Percentiles rank a stretch among this genome's conserved stretches.
phyloP scores from a whole-genome alignment of 2,329 filamentous ascomycete species.

The Exophiala xenobiotica region DNA sequence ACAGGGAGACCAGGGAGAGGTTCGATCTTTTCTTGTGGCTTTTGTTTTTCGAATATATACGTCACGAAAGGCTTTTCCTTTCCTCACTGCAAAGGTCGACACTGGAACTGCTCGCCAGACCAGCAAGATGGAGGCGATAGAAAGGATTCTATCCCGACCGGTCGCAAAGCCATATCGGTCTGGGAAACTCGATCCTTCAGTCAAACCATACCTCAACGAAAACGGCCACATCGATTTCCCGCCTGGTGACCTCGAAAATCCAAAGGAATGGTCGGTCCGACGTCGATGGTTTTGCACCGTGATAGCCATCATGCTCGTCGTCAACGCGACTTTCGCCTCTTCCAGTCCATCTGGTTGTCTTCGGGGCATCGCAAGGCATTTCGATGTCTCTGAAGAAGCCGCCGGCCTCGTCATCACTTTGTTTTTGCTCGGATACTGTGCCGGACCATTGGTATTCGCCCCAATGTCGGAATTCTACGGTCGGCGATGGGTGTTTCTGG shows the following conservation, averaged over 20 bases:
- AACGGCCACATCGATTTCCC: conserved; percentile 54
- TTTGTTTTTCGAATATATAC: not conserved
- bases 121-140: conserved; percentile 51
- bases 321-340: conserved; percentile 58
- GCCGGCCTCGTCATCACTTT: conserved; percentile 61
- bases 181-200: conserved; percentile 38
- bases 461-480: conserved; percentile 67
- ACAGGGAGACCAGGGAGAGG: not conserved
- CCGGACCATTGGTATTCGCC: conserved; percentile 62
- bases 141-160: conserved; percentile 51
- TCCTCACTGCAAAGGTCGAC: not conserved
- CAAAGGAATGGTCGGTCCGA: conserved; percentile 41
- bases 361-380: conserved; percentile 44
- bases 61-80: not conserved
- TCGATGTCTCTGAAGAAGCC: conserved; percentile 49
- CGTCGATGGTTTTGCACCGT: conserved; percentile 45
- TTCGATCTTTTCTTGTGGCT: not conserved
- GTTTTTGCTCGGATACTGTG: conserved; percentile 64
- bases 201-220: conserved; percentile 47
- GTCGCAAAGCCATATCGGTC: conserved; percentile 55
- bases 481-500: conserved; percentile 54
- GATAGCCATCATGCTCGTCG: conserved; percentile 45
- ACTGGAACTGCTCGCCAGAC: not conserved
- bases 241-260: conserved; percentile 50
- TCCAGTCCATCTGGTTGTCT: conserved; percentile 42